Conservation (phyloP, 2,329 filamentous ascomycete genomes). For the Fusarium sp. region DNA sequence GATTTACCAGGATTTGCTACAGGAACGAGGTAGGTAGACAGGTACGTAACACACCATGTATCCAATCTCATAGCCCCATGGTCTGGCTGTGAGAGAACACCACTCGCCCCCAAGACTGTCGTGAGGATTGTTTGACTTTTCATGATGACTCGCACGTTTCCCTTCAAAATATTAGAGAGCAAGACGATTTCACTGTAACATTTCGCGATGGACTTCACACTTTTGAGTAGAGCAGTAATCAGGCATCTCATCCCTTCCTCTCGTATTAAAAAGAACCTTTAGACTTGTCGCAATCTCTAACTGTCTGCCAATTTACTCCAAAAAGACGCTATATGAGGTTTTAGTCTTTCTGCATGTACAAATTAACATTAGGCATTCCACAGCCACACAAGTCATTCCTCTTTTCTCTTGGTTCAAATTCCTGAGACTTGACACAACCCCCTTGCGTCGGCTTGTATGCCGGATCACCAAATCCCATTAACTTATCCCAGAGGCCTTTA, state of each 20-base stretch:
- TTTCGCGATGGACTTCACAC: not conserved
- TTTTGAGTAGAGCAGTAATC: not conserved
- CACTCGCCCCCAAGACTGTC: not conserved
- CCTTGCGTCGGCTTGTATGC: not conserved
- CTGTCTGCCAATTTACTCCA: not conserved
- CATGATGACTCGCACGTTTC: not conserved
- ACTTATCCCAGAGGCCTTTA: not conserved
- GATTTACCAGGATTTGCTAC: not conserved
- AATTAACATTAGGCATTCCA: not conserved
- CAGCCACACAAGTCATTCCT: too few species aligned
- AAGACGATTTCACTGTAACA: accelerated
- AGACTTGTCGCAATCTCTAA: not conserved
- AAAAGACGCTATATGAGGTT: not conserved
- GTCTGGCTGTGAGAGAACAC: not conserved
- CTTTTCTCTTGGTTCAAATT: not conserved
- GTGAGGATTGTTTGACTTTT: not conserved
- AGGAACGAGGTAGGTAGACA: not conserved
- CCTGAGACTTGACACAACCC: not conserved
- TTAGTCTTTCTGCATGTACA: not conserved
- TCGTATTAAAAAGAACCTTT: not conserved
- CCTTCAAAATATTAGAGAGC: too few species aligned
- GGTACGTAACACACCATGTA: not conserved
- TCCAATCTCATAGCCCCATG: not conserved
- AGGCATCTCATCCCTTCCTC: accelerated
- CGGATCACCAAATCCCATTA: not conserved